Evolutionary conservation across 768 basidiomycete genomes (phyloP), one percentile per base, ranked within the genome.

Genomic region (Leccinum variicolor): DNA sequence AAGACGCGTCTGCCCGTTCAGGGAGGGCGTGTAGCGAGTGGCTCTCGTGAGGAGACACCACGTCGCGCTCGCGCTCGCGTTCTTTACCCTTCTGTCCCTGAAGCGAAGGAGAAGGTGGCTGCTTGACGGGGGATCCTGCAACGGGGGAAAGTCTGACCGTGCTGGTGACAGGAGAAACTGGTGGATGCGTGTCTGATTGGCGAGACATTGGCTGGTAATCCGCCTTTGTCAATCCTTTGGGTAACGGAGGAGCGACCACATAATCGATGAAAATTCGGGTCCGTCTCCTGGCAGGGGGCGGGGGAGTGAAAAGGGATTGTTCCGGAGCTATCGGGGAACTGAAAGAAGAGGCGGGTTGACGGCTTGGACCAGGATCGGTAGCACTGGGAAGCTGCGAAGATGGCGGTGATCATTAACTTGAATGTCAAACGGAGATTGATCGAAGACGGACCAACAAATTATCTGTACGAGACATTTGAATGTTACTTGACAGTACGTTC

Each of bases 221-320:
- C 0, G 54, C 55, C 53, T 55, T 72, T 47, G 59, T 60, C 10
- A 62, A 33, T 15, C 62, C 70, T 26, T 62, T 59, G 6, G 66
- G 64, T 28, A 72, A 51, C 1, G 61, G 14, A 28, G 71, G 71
- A 13, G 57, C 66, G 5, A 57, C 55, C 7, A 73, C 6, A 52
- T 65, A 48, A 47, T 64, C 58, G 3, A 73, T 29, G 33, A 59
- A 4, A 6, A 46, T 1, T 14, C 61, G 60, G 3, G 53, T 19
- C 1, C 59, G 70, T 51, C 33, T 58, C 49, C 47, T 63, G 7
- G 54, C 31, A 6, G 41, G 56, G 4, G 64, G 63, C 13, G 70
- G 68, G 25, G 72, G 72, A 0, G 71, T 72, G 50, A 72, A 72
- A 43, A 73, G 68, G 10, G 66, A 70, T 8, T 50, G 58, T 21